phyloP scores from a whole-genome alignment of 192 early-diverging fungal species.

The Haplosporangium gracile region DNA sequence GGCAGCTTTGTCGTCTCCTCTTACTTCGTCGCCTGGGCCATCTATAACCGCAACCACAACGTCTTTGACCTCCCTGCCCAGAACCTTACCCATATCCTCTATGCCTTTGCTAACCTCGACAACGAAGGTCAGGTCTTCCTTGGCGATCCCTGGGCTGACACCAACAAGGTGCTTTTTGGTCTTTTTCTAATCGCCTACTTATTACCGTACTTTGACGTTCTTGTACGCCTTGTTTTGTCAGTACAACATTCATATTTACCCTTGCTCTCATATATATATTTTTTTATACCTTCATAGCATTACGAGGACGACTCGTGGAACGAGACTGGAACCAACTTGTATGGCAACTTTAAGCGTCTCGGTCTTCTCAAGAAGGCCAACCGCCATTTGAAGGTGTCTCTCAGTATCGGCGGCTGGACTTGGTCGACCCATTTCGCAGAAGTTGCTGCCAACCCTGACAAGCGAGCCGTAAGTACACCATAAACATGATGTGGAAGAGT shows the following conservation, averaged over 20 bases:
- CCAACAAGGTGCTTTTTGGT: slow-evolving; percentile 66
- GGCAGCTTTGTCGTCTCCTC: slow-evolving; percentile 48
- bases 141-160: slow-evolving; percentile 84
- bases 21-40: slow-evolving; percentile 70
- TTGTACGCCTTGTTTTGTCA: slow-evolving; percentile 8
- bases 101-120: slow-evolving; percentile 82
- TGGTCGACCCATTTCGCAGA: slow-evolving; percentile 79
- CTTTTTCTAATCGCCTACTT: slow-evolving; percentile 7
- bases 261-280: background rate
- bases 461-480: slow-evolving; percentile 51
- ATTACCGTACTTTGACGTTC: background rate
- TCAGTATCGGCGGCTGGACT: slow-evolving; percentile 87
- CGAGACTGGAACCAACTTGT: slow-evolving; percentile 63
- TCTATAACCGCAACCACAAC: slow-evolving; percentile 78
- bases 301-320: slow-evolving; percentile 69
- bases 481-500: no score
- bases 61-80: slow-evolving; percentile 72
- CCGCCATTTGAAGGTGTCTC: slow-evolving; percentile 75
- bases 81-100: slow-evolving; percentile 83
- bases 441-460: slow-evolving; percentile 64
- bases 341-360: slow-evolving; percentile 75
- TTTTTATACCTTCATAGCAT: slow-evolving; percentile 39
- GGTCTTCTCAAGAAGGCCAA: slow-evolving; percentile 76
- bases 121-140: slow-evolving; percentile 74
- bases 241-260: background rate